Percentiles rank a stretch among this genome's conserved stretches.
Conservation (phyloP, 331 rosid genomes). For the Stylosanthes scabra region DNA sequence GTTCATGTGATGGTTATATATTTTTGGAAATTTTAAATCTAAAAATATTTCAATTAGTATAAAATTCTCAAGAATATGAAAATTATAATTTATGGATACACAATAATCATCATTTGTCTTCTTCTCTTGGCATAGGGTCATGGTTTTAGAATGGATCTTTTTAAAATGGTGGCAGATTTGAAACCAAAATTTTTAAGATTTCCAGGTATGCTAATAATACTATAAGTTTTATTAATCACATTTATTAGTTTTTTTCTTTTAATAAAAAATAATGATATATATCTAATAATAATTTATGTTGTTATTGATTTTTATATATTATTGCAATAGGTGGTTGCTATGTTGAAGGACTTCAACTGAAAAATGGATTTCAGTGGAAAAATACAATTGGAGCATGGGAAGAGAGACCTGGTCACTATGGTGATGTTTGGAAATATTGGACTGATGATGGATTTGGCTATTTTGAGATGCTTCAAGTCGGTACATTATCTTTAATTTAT, state of each 20-base stretch:
- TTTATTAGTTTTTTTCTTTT: neutral
- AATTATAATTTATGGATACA: too few relatives aligned
- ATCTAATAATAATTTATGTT: neutral
- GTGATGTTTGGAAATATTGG: constrained; percentile 81
- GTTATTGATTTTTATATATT: neutral
- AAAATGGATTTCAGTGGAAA: constrained; percentile 68
- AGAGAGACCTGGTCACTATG: constrained; percentile 73
- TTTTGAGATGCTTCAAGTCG: constrained; percentile 70
- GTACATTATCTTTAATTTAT: neutral
- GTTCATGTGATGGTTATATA: too few relatives aligned
- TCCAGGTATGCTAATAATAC: constrained; percentile 54
- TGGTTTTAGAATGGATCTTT: constrained; percentile 72
- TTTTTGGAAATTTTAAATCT: too few relatives aligned
- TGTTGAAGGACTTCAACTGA: constrained; percentile 67
- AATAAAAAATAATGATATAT: too few relatives aligned
- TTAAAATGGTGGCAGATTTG: constrained; percentile 56
- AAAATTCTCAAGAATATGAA: too few relatives aligned
- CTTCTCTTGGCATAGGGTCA: constrained; percentile 52
- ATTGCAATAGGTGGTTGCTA: constrained; percentile 62
- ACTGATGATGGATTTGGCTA: constrained; percentile 81
- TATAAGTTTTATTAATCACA: neutral
- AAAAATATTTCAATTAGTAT: too few relatives aligned
- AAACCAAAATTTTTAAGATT: constrained; percentile 74
- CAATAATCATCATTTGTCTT: neutral
- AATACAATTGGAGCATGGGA: constrained; percentile 72